Evolutionary conservation across 2,329 filamentous ascomycete species (phyloP).

Genomic region (Aspergillus melleus): DNA sequence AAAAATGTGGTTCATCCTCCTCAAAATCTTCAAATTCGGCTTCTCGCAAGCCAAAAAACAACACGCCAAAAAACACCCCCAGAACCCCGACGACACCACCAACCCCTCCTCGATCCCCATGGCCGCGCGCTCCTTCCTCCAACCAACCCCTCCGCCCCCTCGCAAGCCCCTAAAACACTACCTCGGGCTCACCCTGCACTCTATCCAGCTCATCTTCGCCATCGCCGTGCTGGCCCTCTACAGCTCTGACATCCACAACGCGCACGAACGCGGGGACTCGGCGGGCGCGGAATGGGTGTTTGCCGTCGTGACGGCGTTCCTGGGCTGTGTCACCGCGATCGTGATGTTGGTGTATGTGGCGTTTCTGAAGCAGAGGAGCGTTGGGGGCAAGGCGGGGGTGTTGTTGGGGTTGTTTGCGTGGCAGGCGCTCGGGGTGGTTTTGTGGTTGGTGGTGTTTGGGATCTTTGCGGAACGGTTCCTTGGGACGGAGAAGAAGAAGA

Average conservation of each 20-base stretch:
- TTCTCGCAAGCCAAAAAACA: conserved; percentile 32
- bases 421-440: conserved; percentile 70
- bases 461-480: conserved; percentile 83
- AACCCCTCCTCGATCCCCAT: conserved; percentile 21
- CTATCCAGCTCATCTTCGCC: conserved; percentile 74
- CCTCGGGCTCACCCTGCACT: conserved; percentile 56
- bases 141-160: conserved; percentile 14
- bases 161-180: conserved; percentile 21
- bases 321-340: conserved; percentile 65
- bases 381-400: conserved; percentile 33
- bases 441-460: conserved; percentile 81
- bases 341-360: conserved; percentile 67
- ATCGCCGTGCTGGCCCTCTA: conserved; percentile 79
- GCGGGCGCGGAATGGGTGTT: conserved; percentile 76
- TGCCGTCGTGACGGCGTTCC: conserved; percentile 67
- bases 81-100: conserved; percentile 16
- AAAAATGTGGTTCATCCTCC: conserved; percentile 31
- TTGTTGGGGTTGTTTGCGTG: conserved; percentile 56
- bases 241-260: conserved; percentile 59
- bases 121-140: conserved; percentile 11
- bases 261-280: conserved; percentile 48
- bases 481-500: conserved; percentile 26
- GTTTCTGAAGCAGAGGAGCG: conserved; percentile 21
- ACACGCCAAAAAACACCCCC: conserved; percentile 26
- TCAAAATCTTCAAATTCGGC: conserved; percentile 31